Evolutionary conservation across 257 asterid genomes (phyloP).

Genomic region (Paraleonurus japonicus): DNA sequence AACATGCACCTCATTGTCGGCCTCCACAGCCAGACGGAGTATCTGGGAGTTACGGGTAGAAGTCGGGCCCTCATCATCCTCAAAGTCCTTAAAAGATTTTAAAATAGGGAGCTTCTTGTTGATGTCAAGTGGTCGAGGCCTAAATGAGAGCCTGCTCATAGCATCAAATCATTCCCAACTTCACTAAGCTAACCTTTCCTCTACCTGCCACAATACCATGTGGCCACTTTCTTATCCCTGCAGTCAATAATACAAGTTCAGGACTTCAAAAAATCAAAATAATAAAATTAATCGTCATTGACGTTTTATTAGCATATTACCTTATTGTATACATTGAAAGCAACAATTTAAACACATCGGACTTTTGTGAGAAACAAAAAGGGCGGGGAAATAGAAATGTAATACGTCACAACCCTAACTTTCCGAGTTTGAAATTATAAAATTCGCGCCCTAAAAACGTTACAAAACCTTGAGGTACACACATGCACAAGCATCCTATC

Average conservation of each 20-base stretch:
- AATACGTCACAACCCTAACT: constrained; percentile 34
- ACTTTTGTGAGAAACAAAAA: not conserved
- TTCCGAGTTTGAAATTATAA: constrained; percentile 13
- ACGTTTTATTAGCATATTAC: not conserved
- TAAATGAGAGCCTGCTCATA: constrained; percentile 96
- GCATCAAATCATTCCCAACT: constrained; percentile 52
- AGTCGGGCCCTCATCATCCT: constrained; percentile 88
- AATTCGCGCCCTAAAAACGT: constrained; percentile 32
- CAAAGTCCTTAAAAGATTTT: constrained; percentile 88
- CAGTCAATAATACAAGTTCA: constrained; percentile 1
- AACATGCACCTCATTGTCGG: constrained; percentile 69
- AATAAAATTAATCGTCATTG: constrained; percentile 8
- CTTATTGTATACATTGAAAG: not conserved
- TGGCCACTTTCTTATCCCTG: constrained; percentile 21
- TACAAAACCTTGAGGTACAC: constrained; percentile 20
- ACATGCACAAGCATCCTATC: constrained; percentile 16
- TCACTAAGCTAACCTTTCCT: constrained; percentile 23
- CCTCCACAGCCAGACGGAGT: constrained; percentile 76
- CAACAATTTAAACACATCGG: constrained; percentile 6
- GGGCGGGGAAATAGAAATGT: not conserved
- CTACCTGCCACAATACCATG: constrained; percentile 30
- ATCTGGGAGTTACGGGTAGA: constrained; percentile 85
- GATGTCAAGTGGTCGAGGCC: constrained; percentile 99
- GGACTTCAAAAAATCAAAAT: not conserved
- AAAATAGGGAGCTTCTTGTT: constrained; percentile 95